phyloP scores from a whole-genome alignment of 306 rosid species.

The Vachellia collinsii region DNA sequence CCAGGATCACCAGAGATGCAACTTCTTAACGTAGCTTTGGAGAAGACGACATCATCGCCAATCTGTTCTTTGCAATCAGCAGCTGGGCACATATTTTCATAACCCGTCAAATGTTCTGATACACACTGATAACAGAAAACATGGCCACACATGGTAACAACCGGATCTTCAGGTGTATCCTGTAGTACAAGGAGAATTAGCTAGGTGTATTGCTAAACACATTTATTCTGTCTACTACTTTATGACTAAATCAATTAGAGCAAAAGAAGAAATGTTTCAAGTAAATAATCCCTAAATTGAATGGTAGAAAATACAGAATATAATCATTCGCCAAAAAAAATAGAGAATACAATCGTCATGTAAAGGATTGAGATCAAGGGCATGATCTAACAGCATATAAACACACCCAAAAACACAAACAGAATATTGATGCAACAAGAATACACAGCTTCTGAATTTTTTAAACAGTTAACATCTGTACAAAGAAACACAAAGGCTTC shows the following conservation, averaged over 20 bases:
- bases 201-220: slow-evolving; percentile 12
- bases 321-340: too few species aligned
- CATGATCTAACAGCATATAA: neutral
- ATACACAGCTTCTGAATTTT: neutral
- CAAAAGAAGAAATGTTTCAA: slow-evolving; percentile 24
- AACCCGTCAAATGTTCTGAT: slow-evolving; percentile 79
- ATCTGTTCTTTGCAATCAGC: slow-evolving; percentile 69
- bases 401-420: neutral
- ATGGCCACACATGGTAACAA: slow-evolving; percentile 90
- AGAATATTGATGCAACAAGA: neutral
- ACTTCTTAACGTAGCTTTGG: slow-evolving; percentile 76
- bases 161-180: slow-evolving; percentile 92
- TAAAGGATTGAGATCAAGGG: neutral
- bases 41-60: slow-evolving; percentile 68
- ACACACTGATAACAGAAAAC: slow-evolving; percentile 95
- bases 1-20: slow-evolving; percentile 66
- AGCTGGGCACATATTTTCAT: slow-evolving; percentile 86
- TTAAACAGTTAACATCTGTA: neutral
- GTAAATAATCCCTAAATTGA: neutral
- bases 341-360: neutral
- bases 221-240: slow-evolving; percentile 18
- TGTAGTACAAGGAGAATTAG: slow-evolving; percentile 49
- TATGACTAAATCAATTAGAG: neutral
- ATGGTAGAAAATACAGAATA: too few species aligned
- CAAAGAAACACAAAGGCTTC: neutral